These are phyloP conservation scores for Staphylotrichum longicolle DNA, from an alignment of 495 filamentous ascomycete genomes.

Conservation along the genomic window DNA sequence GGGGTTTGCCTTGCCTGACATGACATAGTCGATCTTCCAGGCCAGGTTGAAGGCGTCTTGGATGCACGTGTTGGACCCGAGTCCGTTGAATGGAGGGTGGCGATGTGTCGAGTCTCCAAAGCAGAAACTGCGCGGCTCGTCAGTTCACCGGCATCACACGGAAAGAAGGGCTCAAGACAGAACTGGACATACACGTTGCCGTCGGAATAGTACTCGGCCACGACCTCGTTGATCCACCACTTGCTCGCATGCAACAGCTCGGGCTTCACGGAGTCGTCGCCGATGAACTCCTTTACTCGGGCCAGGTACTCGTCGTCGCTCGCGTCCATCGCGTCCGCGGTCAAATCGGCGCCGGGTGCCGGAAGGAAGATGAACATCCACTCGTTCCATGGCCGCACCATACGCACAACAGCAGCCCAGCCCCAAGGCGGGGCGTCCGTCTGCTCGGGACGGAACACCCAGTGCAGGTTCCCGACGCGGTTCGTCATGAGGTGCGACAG, in stretches of 20 bases:
- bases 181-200: constrained; percentile 36
- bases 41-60: constrained; percentile 52
- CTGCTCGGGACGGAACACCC: constrained; percentile 42
- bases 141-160: too few relatives aligned
- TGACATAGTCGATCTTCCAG: constrained; percentile 48
- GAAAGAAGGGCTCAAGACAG: too few relatives aligned
- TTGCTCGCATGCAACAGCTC: constrained; percentile 39
- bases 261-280: constrained; percentile 44
- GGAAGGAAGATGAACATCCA: constrained; percentile 49
- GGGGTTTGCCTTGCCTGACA: constrained; percentile 33
- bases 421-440: constrained; percentile 37
- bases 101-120: constrained; percentile 50
- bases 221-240: constrained; percentile 46
- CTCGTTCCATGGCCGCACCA: constrained; percentile 47
- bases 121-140: constrained; percentile 34
- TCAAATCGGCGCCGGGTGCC: constrained; percentile 31
- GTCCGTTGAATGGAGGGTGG: constrained; percentile 48
- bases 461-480: constrained; percentile 57
- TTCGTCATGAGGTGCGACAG: constrained; percentile 49
- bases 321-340: constrained; percentile 33
- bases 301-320: constrained; percentile 39
- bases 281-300: constrained; percentile 49
- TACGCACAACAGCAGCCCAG: constrained; percentile 38
- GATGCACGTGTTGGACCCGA: constrained; percentile 51
- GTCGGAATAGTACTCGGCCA: constrained; percentile 43